These are phyloP conservation scores for Leccinum sublutescens DNA, from an alignment of 768 basidiomycete species.

Conservation along the genomic window DNA sequence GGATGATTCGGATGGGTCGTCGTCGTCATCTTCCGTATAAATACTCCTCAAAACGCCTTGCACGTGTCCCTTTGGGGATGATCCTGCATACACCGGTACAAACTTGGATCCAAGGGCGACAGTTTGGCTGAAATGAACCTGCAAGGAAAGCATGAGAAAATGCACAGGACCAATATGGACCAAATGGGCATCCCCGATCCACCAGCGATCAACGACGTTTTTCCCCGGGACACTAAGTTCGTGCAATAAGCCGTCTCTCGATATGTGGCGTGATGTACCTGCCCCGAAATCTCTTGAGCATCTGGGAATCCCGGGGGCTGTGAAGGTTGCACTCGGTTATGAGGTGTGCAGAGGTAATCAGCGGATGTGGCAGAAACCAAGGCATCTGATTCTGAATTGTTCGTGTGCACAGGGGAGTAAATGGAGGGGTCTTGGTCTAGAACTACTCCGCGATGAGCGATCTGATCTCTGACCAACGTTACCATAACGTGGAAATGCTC, in stretches of 20 bases:
- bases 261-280: conserved; percentile 10
- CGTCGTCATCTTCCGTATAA: conserved; percentile 14
- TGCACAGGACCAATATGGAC: conserved; percentile 12
- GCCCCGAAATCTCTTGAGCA: conserved; percentile 6
- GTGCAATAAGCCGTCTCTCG: conserved; percentile 13
- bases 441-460: conserved; percentile 9
- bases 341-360: conserved; percentile 2
- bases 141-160: conserved; percentile 16
- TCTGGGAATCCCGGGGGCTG: conserved; percentile 8
- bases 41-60: conserved; percentile 15
- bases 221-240: neutral
- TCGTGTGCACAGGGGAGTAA: neutral
- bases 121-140: conserved; percentile 5
- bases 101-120: conserved; percentile 1
- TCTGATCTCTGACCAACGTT: neutral
- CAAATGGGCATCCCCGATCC: conserved; percentile 7
- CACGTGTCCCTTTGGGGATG: conserved; percentile 6
- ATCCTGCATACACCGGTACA: conserved; percentile 5
- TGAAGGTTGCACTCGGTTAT: neutral
- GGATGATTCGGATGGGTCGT: conserved; percentile 3
- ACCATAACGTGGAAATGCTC: neutral
- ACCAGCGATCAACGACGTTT: conserved; percentile 1
- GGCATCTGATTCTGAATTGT: neutral
- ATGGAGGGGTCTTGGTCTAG: conserved; percentile 3
- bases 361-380: neutral